Percentiles rank a stretch among this genome's conserved stretches.
phyloP scores from a whole-genome alignment of 108 stramenopile species.

The Fragilaria crotonensis region DNA sequence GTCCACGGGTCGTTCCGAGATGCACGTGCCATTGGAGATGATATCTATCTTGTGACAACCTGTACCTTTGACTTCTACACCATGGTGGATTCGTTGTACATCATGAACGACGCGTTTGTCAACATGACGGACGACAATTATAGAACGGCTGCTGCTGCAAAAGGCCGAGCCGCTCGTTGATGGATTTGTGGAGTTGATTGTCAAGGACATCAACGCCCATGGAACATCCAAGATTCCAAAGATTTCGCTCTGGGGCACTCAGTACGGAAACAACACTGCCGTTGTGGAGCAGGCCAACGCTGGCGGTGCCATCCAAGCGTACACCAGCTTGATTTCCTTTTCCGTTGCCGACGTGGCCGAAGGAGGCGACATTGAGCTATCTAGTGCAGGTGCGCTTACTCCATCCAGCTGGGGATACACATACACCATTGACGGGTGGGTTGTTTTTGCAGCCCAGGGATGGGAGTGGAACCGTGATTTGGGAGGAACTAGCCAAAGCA shows the following conservation, averaged over 20 bases:
- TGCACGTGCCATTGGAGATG: background rate
- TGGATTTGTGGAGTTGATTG: background rate
- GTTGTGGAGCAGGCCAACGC: background rate
- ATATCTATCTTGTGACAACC: background rate
- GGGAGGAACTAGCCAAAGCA: background rate
- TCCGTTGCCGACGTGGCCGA: background rate
- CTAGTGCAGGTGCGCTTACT: background rate
- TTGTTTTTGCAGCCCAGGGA: background rate
- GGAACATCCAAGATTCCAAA: background rate
- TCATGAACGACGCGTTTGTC: background rate
- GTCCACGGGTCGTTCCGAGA: background rate
- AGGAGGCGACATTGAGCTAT: background rate
- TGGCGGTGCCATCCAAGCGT: background rate
- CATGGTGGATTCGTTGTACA: background rate
- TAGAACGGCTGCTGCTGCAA: background rate
- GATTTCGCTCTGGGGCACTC: background rate
- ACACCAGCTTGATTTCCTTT: slow-evolving; percentile 2
- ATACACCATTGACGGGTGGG: background rate
- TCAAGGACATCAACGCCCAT: background rate
- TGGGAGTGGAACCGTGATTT: background rate
- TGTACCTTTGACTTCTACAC: background rate
- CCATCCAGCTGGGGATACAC: background rate
- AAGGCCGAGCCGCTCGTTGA: background rate
- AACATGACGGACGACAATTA: background rate
- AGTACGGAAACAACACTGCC: background rate